These are phyloP conservation scores for Gaultheria prostrata DNA, from an alignment of 148 eudicot genomes.

Conservation along the genomic window DNA sequence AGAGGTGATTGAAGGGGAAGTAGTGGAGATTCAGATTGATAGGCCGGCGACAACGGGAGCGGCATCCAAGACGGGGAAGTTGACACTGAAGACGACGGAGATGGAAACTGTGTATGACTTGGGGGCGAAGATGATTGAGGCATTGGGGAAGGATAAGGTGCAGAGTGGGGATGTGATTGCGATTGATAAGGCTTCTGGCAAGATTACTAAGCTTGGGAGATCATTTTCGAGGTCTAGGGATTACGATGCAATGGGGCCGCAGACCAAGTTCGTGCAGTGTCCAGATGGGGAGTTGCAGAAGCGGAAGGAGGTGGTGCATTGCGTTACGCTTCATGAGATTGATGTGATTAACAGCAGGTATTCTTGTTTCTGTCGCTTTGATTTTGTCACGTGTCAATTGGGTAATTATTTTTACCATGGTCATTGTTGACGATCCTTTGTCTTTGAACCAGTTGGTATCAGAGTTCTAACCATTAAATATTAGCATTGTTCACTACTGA, in stretches of 20 bases:
- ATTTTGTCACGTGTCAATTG: neutral
- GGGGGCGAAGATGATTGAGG: conserved; percentile 95
- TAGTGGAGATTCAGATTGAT: conserved; percentile 78
- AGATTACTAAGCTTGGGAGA: conserved; percentile 84
- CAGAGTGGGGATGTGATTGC: conserved; percentile 96
- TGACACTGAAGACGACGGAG: conserved; percentile 87
- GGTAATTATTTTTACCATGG: neutral
- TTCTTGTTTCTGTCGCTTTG: neutral
- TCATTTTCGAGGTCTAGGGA: conserved; percentile 91
- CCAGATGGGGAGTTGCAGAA: conserved; percentile 99
- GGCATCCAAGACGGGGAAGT: conserved; percentile 78
- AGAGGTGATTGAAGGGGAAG: conserved; percentile 88
- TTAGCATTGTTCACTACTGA: no score
- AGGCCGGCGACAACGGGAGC: conserved; percentile 67
- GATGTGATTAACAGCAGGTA: conserved; percentile 99
- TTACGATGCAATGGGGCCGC: conserved; percentile 88
- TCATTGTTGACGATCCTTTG: neutral
- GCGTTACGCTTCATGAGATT: conserved; percentile 92
- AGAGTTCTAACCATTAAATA: neutral
- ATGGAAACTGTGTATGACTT: conserved; percentile 96
- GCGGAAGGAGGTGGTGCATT: conserved; percentile 95
- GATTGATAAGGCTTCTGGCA: conserved; percentile 84
- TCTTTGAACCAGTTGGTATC: conserved; percentile 3
- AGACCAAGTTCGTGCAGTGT: conserved; percentile 89
- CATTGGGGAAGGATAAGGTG: conserved; percentile 82